These are phyloP conservation scores for Cyclaneusma minus DNA, from an alignment of 2,329 filamentous ascomycete genomes.

Conservation along the genomic window DNA sequence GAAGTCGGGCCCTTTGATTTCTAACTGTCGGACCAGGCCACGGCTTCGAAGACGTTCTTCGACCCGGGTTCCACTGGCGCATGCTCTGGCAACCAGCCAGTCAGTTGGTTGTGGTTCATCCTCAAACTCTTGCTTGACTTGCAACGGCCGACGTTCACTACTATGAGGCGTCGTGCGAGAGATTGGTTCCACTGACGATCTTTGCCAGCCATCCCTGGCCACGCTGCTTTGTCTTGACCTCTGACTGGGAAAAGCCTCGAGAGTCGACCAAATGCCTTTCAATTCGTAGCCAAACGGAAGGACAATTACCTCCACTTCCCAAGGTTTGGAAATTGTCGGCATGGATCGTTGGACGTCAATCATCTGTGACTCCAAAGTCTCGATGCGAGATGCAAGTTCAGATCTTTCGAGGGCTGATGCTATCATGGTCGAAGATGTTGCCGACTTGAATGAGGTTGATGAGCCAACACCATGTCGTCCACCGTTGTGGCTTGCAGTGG, in stretches of 20 bases:
- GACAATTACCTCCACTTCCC: conserved; percentile 64
- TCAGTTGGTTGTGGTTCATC: too few relatives aligned
- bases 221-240: conserved; percentile 19
- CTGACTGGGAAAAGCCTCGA: conserved; percentile 23
- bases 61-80: conserved; percentile 42
- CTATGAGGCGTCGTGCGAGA: too few relatives aligned
- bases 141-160: conserved; percentile 1
- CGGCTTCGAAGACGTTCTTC: conserved; percentile 61
- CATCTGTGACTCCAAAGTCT: conserved; percentile 26
- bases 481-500: conserved; percentile 8
- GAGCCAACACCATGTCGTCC: conserved; percentile 11
- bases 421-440: conserved; percentile 20
- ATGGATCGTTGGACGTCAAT: conserved; percentile 19
- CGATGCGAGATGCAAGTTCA: conserved; percentile 26
- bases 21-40: conserved; percentile 51
- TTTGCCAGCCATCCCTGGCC: conserved; percentile 30
- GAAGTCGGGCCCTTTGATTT: conserved; percentile 46
- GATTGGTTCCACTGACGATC: too few relatives aligned
- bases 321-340: conserved; percentile 48
- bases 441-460: conserved; percentile 17
- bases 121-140: too few relatives aligned
- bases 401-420: conserved; percentile 19
- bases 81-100: conserved; percentile 49
- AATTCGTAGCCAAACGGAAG: conserved; percentile 49
- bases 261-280: conserved; percentile 34